Evolutionary conservation across 2,329 filamentous ascomycete species (phyloP).

Genomic region (Aspergillus piperis): DNA sequence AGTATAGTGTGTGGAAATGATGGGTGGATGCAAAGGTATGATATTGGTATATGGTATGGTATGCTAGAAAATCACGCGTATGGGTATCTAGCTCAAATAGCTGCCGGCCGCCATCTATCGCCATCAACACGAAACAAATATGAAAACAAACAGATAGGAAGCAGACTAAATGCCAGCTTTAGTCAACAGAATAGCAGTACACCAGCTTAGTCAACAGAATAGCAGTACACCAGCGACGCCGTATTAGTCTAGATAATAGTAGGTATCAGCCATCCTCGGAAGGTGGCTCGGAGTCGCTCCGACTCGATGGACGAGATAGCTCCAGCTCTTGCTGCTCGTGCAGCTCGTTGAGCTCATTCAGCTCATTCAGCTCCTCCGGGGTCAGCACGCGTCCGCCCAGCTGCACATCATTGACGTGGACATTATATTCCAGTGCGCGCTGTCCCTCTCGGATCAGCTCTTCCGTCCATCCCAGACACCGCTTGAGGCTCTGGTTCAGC

Average conservation of each 20-base stretch:
- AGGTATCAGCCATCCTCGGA: neutral
- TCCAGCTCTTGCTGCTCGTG: constrained; percentile 29
- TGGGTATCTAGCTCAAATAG: neutral
- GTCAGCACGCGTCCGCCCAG: constrained; percentile 78
- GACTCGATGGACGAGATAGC: constrained; percentile 38
- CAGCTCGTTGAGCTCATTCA: constrained; percentile 30
- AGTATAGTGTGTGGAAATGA: neutral
- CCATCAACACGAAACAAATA: neutral
- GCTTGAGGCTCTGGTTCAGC: constrained; percentile 90
- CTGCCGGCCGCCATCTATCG: neutral
- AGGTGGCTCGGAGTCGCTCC: constrained; percentile 8
- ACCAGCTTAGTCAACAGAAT: neutral
- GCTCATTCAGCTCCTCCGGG: constrained; percentile 64
- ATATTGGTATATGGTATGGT: no score
- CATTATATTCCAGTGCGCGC: constrained; percentile 81
- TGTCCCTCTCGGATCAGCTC: constrained; percentile 84
- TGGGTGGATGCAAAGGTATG: no score
- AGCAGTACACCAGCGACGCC: neutral
- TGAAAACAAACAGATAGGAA: neutral
- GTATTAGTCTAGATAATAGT: neutral
- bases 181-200: neutral
- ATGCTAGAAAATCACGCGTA: neutral
- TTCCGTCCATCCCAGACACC: constrained; percentile 87
- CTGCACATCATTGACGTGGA: constrained; percentile 75
- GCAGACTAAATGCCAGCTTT: constrained; percentile 8